Evolutionary conservation across 306 rosid genomes (phyloP), one percentile per base, ranked within the genome.

Genomic region (Erythrophleum fordii): DNA sequence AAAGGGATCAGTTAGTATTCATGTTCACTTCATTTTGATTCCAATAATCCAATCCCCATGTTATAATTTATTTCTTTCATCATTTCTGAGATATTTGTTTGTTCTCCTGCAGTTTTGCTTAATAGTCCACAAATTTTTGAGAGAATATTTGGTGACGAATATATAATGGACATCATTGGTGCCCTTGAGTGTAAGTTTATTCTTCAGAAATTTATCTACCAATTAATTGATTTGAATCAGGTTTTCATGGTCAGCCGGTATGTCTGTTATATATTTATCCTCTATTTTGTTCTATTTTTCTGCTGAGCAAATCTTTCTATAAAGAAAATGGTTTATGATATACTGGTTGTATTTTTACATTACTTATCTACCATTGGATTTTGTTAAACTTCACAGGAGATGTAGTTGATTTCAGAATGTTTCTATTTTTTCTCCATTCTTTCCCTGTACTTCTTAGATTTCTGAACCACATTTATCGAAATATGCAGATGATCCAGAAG

Each of bases 51-150:
- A 20, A 42, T 25, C 44, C 46, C 23, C n/a, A 14, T 56, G 31
- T 23, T 73, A 37, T 80, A 61, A 56, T 58, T 71, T 69, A 3
- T 46, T 13, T 80, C 23, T 60, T 44, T 46, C 48, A 64, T 67
- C 82, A 69, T 34, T 85, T 53, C 42, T 84, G 77, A 76, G 49
- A 37, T 44, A 22, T 65, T 18, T 71, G 28, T 76, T 52, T 72
- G 72, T 29, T 72, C 68, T 69, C 66, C 35, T 90, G 88, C 97
- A 94, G 98, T 94, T 81, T 72, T 91, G 82, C 94, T 94, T 46
- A 94, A 94, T 80, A 92, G 93, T 60, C 83, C 97, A 76, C 98
- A 89, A 85, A 87, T 94, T 56, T 94, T 92, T 71, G 98, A 94
- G 89, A 91, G 88, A 89, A 83, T 94, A 69, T 92, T 91, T 31